Conservation (phyloP, 2,329 filamentous ascomycete species). For the Teratosphaeria gauchensis region DNA sequence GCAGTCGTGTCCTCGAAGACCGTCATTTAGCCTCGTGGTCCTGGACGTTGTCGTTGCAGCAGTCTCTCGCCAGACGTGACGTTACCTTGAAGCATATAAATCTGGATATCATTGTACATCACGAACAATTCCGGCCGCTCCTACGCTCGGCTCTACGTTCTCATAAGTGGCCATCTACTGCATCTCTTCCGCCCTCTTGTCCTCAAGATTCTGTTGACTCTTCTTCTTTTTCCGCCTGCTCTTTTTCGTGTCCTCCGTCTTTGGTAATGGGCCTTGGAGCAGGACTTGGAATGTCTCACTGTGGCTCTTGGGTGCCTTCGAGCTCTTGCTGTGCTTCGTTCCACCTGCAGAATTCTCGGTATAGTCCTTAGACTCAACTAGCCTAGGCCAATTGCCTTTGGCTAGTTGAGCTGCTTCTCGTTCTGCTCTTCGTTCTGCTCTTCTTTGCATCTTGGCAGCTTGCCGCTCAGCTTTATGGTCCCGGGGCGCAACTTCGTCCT, state of each 20-base stretch:
- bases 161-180: neutral
- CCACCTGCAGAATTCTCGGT: neutral
- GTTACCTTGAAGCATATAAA: neutral
- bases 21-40: no score
- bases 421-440: constrained; percentile 6
- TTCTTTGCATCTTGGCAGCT: constrained; percentile 9
- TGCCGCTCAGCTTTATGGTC: neutral
- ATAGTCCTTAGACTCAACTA: neutral
- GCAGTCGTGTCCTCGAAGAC: no score
- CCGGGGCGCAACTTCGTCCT: neutral
- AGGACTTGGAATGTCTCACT: constrained; percentile 17
- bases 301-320: constrained; percentile 7
- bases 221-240: constrained; percentile 15
- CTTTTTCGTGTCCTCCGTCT: constrained; percentile 16
- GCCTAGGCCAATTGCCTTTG: neutral
- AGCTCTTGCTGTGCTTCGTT: neutral
- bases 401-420: constrained; percentile 1
- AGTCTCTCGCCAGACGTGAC: no score
- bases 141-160: neutral
- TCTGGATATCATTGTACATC: neutral
- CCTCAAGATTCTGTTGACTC: constrained; percentile 4
- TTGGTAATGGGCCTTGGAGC: constrained; percentile 18
- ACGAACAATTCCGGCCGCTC: neutral
- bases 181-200: constrained; percentile 10
- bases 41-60: no score